Evolutionary conservation across 306 rosid species (phyloP), one percentile per base, ranked within the genome.

Genomic region (Pyrus bretschneideri): DNA sequence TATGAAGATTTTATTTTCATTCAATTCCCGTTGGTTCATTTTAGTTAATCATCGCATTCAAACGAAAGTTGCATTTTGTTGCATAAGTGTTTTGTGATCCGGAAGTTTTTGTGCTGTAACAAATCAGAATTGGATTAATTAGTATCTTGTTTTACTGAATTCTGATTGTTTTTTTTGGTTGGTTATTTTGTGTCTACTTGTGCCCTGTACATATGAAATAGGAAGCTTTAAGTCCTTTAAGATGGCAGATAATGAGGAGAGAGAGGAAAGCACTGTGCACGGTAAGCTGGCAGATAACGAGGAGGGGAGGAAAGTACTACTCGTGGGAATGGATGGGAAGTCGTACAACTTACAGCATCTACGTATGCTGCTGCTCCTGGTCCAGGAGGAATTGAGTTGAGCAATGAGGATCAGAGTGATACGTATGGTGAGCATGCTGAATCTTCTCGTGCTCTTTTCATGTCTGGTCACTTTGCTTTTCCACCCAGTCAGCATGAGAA

Each of bases 291-390:
- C 62, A 1, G 62, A n/a, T 60, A 88, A 85, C 75, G 91, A 87
- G 74, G 91, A 85, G 77, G 89, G 74, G 91, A 85, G 72, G 96
- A 87, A 42, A 88, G 78, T 78, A 46, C 83, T 73, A 70, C 93
- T 82, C 97, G 93, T 9, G 96, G 99, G 38, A 89, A 81, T 78
- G 98, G 89, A 55, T 96, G 99, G 99, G 99, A 96, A 87, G 98
- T 96, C 55, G 99, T 96, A 42, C 86, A 93, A 61, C 98, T 96
- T 67, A 92, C 99, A 1, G 98, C 91, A 22, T 96, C 99, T 45
- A 76, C 99, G 67, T 96, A 92, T 80, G 99, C 90, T 67, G 96
- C 98, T 73, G 88, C 99, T 70, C 97, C 99, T 27, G 86, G 91
- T 79, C 90, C 89, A 4, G 45, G 65, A 68, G 83, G 85, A 78